Percentiles rank a stretch among this genome's conserved stretches.
Conservation (phyloP, 257 asterid species). For the Solanum pimpinellifolium region DNA sequence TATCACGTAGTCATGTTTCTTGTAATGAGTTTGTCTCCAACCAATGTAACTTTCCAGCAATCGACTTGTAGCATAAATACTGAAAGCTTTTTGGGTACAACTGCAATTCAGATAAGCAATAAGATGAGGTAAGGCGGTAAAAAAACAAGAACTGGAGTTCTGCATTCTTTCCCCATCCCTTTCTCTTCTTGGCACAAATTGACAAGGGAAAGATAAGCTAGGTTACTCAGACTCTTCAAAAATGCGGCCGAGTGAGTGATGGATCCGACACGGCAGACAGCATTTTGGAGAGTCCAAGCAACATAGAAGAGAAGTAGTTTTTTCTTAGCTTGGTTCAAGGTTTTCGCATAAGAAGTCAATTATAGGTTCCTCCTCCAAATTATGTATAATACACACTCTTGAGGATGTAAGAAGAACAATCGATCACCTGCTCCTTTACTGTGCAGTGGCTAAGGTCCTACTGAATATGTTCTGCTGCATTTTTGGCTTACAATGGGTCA, state of each 20-base stretch:
- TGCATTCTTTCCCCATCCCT: not conserved
- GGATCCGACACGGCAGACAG: not conserved
- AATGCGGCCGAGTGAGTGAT: not conserved
- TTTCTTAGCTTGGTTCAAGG: not conserved
- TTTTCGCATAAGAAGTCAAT: not conserved
- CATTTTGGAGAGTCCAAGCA: not conserved
- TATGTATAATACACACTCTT: not conserved
- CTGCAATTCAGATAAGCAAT: constrained; percentile 1
- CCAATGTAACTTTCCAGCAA: constrained; percentile 74
- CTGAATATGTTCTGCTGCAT: not conserved
- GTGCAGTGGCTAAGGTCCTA: not conserved
- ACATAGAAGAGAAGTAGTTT: not conserved
- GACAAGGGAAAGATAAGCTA: not conserved
- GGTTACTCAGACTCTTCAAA: not conserved
- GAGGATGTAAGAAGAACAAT: not conserved
- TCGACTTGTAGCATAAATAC: constrained; percentile 76
- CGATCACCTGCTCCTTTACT: not conserved
- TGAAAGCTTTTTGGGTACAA: constrained; percentile 66
- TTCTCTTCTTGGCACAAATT: not conserved
- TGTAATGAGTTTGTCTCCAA: constrained; percentile 55
- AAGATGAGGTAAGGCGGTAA: not conserved
- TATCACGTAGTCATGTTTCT: constrained; percentile 39
- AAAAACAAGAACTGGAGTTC: not conserved
- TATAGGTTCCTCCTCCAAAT: not conserved
- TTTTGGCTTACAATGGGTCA: not conserved